phyloP scores from a whole-genome alignment of 176 grass and related monocot genomes.

The Thinopyrum elongatum region DNA sequence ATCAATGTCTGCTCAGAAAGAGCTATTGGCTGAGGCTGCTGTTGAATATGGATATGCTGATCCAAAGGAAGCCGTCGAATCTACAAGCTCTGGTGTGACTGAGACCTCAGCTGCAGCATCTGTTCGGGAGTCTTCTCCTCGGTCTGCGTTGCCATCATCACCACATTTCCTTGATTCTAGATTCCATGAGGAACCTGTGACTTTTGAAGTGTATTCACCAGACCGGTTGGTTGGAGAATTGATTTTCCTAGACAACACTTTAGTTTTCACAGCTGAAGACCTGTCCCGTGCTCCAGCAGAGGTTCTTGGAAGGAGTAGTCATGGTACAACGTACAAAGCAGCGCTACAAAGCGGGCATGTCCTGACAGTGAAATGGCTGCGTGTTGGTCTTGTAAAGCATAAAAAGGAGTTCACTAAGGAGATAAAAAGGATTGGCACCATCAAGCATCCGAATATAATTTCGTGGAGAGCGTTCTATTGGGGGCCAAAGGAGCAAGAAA shows the following conservation, averaged over 20 bases:
- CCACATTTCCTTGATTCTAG: conserved; percentile 48
- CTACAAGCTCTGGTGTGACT: conserved; percentile 32
- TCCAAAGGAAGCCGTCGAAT: conserved; percentile 51
- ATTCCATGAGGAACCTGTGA: conserved; percentile 54
- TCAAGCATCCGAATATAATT: conserved; percentile 77
- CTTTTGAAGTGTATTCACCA: conserved; percentile 83
- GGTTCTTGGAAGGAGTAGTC: conserved; percentile 89
- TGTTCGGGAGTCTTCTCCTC: conserved; percentile 44
- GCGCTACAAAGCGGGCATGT: conserved; percentile 65
- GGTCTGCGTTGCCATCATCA: conserved; percentile 36
- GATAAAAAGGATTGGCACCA: conserved; percentile 76
- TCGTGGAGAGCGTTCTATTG: conserved; percentile 93
- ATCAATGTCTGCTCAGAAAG: conserved; percentile 85
- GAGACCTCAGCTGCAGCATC: conserved; percentile 42
- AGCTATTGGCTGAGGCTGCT: conserved; percentile 66
- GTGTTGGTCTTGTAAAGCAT: conserved; percentile 79
- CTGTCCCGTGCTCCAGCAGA: conserved; percentile 85
- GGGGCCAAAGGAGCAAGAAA: conserved; percentile 93
- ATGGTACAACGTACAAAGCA: conserved; percentile 88
- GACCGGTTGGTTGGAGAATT: conserved; percentile 82
- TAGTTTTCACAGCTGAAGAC: conserved; percentile 87
- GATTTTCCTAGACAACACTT: conserved; percentile 72
- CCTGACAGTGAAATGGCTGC: conserved; percentile 90
- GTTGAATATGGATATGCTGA: conserved; percentile 69
- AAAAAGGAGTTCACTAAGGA: conserved; percentile 94